Percentiles rank a stretch among this genome's conserved stretches.
Evolutionary conservation across 257 asterid genomes (phyloP).

Genomic region (Lycium barbarum): DNA sequence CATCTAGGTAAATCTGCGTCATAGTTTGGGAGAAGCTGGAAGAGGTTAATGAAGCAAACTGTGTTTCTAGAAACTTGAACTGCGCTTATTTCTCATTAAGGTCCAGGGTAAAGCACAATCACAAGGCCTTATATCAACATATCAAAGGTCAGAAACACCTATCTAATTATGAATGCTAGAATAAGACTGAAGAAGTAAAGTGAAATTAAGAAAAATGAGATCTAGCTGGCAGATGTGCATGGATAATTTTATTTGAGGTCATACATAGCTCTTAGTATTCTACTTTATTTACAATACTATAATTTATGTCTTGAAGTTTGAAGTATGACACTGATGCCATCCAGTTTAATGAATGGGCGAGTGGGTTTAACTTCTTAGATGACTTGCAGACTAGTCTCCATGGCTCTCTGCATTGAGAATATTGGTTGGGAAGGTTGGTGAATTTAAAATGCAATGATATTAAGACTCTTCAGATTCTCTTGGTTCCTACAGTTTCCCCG

Average conservation of each 20-base stretch:
- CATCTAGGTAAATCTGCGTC: background rate
- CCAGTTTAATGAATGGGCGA: too few species aligned
- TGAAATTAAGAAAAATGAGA: conserved; percentile 16
- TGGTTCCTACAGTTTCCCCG: too few species aligned
- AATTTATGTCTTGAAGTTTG: background rate
- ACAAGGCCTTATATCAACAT: background rate
- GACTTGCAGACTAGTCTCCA: too few species aligned
- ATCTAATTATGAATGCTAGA: background rate
- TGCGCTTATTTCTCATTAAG: background rate
- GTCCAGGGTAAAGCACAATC: background rate
- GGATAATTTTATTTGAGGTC: background rate
- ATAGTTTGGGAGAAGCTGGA: conserved; percentile 16
- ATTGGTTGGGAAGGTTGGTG: too few species aligned
- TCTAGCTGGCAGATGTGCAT: background rate
- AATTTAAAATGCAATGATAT: too few species aligned
- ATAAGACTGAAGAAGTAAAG: background rate
- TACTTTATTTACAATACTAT: background rate
- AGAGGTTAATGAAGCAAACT: background rate
- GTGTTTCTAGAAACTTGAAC: background rate
- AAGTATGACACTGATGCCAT: conserved; percentile 9
- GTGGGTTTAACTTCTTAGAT: too few species aligned
- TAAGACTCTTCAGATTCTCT: too few species aligned
- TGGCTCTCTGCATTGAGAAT: too few species aligned
- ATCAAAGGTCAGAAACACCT: background rate
- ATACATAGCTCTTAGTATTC: conserved; percentile 4